A percentile compares a stretch with the other conserved stretches of the same genome.
Conservation (phyloP, 306 rosid genomes). For the Pterocarpus macrocarpus region DNA sequence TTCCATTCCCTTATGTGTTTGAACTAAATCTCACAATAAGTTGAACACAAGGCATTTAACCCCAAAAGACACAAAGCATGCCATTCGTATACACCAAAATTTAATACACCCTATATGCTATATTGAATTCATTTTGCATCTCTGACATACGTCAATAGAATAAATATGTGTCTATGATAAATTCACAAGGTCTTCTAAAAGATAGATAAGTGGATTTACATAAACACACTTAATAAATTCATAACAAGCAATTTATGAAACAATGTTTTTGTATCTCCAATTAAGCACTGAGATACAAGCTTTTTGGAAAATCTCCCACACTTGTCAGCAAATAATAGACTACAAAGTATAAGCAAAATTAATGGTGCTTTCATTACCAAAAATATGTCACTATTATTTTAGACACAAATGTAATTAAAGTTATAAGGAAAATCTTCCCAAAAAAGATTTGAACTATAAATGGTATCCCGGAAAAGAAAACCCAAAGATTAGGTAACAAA, state of each 20-base stretch:
- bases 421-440: too few relatives aligned
- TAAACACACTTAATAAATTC: not conserved
- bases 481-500: too few relatives aligned
- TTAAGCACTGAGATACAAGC: not conserved
- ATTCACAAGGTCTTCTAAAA: slow-evolving; percentile 5
- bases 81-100: not conserved
- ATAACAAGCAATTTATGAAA: slow-evolving; percentile 22
- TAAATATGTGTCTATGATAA: not conserved
- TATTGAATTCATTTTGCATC: slow-evolving; percentile 8
- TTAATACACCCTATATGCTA: slow-evolving; percentile 2
- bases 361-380: too few relatives aligned
- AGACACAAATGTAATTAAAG: too few relatives aligned
- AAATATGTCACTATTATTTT: too few relatives aligned
- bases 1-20: not conserved
- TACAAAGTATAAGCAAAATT: too few relatives aligned
- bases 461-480: too few relatives aligned
- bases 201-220: not conserved
- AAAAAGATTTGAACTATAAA: too few relatives aligned
- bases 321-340: too few relatives aligned
- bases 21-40: slow-evolving; percentile 3
- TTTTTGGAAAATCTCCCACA: too few relatives aligned
- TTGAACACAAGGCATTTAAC: slow-evolving; percentile 1
- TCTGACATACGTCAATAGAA: not conserved
- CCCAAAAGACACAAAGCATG: slow-evolving; percentile 18
- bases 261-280: slow-evolving; percentile 7